These are phyloP conservation scores for Aspergillus eucalypticola DNA, from an alignment of 2,329 filamentous ascomycete genomes.

Conservation along the genomic window DNA sequence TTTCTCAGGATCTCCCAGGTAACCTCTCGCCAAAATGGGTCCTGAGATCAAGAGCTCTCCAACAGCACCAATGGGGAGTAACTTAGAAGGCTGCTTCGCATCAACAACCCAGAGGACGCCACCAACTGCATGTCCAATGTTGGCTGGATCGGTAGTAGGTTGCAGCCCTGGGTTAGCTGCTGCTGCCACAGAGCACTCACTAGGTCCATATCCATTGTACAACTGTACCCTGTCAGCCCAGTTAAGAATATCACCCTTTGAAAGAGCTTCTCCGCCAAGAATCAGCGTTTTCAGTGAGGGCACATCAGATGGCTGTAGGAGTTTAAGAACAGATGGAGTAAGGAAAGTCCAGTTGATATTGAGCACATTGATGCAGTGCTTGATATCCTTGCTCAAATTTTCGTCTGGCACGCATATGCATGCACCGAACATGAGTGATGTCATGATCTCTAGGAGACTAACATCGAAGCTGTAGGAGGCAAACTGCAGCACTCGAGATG, in stretches of 20 bases:
- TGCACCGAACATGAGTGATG: constrained; percentile 53
- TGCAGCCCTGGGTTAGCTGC: constrained; percentile 9
- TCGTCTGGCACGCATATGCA: constrained; percentile 57
- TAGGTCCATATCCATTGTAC: constrained; percentile 35
- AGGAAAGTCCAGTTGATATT: constrained; percentile 40
- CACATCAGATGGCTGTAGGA: constrained; percentile 13
- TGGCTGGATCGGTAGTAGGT: constrained; percentile 11
- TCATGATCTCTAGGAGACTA: constrained; percentile 52
- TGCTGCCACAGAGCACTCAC: constrained; percentile 27
- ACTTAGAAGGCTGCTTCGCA: constrained; percentile 12
- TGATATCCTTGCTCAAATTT: constrained; percentile 41
- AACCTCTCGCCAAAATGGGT: constrained; percentile 14
- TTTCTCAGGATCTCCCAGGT: constrained; percentile 14
- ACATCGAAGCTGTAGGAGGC: constrained; percentile 51
- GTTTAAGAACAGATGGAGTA: constrained; percentile 15
- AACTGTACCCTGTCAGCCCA: constrained; percentile 20
- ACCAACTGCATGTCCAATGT: constrained; percentile 16
- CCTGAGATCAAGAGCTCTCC: constrained; percentile 19
- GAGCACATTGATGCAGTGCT: constrained; percentile 43
- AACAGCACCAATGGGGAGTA: constrained; percentile 18
- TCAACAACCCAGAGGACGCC: constrained; percentile 17
- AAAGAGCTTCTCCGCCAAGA: constrained; percentile 14
- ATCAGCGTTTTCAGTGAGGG: constrained; percentile 14
- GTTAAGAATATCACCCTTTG: constrained; percentile 8
- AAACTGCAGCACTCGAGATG: constrained; percentile 42